Conservation (phyloP, 2,329 filamentous ascomycete species). For the Penicillium hordei region DNA sequence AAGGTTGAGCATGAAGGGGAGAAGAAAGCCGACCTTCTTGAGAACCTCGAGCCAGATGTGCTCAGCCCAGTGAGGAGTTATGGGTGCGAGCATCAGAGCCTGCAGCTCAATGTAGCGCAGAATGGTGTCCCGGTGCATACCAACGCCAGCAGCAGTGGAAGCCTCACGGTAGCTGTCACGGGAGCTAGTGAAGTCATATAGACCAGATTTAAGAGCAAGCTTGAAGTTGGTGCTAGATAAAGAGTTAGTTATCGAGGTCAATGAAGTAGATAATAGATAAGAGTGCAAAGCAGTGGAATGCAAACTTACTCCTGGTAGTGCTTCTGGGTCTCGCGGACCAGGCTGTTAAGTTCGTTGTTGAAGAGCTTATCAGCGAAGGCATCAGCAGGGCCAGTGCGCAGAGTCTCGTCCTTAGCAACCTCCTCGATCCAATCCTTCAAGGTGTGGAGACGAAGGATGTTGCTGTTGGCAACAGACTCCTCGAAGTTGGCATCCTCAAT, state of each 20-base stretch:
- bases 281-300: background rate
- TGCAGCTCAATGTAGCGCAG: slow-evolving; percentile 83
- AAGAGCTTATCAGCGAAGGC: slow-evolving; percentile 86
- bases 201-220: slow-evolving; percentile 77
- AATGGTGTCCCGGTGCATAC: slow-evolving; percentile 82
- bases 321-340: slow-evolving; percentile 74
- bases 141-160: slow-evolving; percentile 70
- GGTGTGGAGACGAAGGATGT: slow-evolving; percentile 79
- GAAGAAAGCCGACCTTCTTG: slow-evolving; percentile 53
- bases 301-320: slow-evolving; percentile 67
- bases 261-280: background rate
- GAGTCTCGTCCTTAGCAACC: slow-evolving; percentile 68
- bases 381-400: slow-evolving; percentile 74
- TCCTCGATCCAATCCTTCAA: slow-evolving; percentile 93
- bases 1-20: background rate
- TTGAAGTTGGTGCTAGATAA: slow-evolving; percentile 68
- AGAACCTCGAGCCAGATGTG: slow-evolving; percentile 93
- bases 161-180: slow-evolving; percentile 89
- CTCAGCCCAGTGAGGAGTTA: slow-evolving; percentile 92
- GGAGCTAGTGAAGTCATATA: slow-evolving; percentile 88
- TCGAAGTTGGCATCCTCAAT: slow-evolving; percentile 97
- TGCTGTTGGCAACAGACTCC: slow-evolving; percentile 88
- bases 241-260: slow-evolving; percentile 15
- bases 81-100: slow-evolving; percentile 74
- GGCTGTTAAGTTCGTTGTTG: slow-evolving; percentile 84